A percentile compares a stretch with the other conserved stretches of the same genome.
phyloP scores from a whole-genome alignment of 495 filamentous ascomycete genomes.

The Podospora pseudoanserina region DNA sequence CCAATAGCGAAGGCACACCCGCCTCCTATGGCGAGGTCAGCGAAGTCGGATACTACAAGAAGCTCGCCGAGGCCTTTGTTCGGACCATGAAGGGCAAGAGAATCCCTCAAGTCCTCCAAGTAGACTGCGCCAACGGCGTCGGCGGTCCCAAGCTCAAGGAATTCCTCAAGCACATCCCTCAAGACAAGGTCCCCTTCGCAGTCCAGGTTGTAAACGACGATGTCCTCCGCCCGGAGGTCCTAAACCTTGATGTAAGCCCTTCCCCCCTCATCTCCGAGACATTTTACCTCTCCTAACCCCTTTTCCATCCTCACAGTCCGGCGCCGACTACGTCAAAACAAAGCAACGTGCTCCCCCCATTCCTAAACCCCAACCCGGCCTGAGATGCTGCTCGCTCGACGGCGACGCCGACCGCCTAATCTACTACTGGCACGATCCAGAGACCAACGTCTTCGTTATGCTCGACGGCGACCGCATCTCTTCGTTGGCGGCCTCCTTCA shows the following conservation, averaged over 20 bases:
- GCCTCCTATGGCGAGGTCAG: constrained; percentile 82
- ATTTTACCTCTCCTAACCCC: constrained; percentile 8
- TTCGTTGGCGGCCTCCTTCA: constrained; percentile 88
- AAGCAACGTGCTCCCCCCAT: constrained; percentile 85
- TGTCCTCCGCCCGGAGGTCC: constrained; percentile 76
- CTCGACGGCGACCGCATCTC: constrained; percentile 97
- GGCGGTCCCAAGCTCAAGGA: constrained; percentile 88
- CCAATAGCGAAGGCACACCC: constrained; percentile 81
- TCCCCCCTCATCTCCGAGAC: not conserved
- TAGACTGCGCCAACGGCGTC: constrained; percentile 96
- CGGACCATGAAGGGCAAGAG: constrained; percentile 72
- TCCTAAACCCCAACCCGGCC: constrained; percentile 68
- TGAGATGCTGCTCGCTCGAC: constrained; percentile 87
- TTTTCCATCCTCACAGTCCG: constrained; percentile 56
- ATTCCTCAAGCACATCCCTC: constrained; percentile 77
- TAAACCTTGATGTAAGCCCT: constrained; percentile 76
- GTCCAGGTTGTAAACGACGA: constrained; percentile 90
- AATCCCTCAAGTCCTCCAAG: constrained; percentile 65
- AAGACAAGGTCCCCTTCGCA: constrained; percentile 62
- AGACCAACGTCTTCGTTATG: constrained; percentile 75
- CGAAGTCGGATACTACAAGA: constrained; percentile 92
- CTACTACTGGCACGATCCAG: constrained; percentile 87
- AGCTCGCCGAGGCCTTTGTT: constrained; percentile 76
- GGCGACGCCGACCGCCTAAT: constrained; percentile 94
- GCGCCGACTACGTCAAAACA: constrained; percentile 96